Percentiles rank a stretch among this genome's conserved stretches.
phyloP scores from a whole-genome alignment of 2,329 filamentous ascomycete species.

The Cladophialophora psammophila region DNA sequence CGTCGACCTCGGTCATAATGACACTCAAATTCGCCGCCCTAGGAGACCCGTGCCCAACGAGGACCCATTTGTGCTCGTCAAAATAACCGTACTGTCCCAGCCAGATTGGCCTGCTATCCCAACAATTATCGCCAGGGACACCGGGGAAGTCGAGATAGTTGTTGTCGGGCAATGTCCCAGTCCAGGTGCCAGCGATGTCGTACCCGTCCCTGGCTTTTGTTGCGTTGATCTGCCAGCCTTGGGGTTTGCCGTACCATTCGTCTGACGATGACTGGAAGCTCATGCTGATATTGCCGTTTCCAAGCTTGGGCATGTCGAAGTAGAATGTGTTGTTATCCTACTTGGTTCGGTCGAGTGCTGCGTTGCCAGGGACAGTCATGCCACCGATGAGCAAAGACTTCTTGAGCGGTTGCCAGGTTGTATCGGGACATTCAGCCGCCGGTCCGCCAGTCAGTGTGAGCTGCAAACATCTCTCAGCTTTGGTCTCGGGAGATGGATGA shows the following conservation, averaged over 20 bases:
- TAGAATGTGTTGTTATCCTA: slow-evolving; percentile 27
- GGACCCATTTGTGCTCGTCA: slow-evolving; percentile 14
- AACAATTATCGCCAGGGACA: slow-evolving; percentile 11
- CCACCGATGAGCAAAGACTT: slow-evolving; percentile 22
- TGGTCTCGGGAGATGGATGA: not conserved
- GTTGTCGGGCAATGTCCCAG: slow-evolving; percentile 16
- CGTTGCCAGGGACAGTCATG: slow-evolving; percentile 23
- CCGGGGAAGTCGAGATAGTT: slow-evolving; percentile 17
- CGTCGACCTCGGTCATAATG: not conserved
- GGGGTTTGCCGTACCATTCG: slow-evolving; percentile 14
- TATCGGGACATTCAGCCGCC: slow-evolving; percentile 12
- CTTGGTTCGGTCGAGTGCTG: slow-evolving; percentile 1
- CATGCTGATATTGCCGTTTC: slow-evolving; percentile 14
- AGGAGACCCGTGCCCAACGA: slow-evolving; percentile 18
- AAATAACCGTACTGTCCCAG: slow-evolving; percentile 5
- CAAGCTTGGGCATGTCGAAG: slow-evolving; percentile 6
- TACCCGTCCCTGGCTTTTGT: slow-evolving; percentile 21
- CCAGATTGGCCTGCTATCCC: slow-evolving; percentile 12
- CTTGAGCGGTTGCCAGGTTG: slow-evolving; percentile 15
- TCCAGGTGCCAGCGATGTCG: slow-evolving; percentile 16
- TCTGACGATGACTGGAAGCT: slow-evolving; percentile 17
- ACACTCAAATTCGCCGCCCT: slow-evolving; percentile 10
- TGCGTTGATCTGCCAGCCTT: slow-evolving; percentile 17
- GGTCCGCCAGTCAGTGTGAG: slow-evolving; percentile 13
- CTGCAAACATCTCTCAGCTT: not conserved